Evolutionary conservation across 129 eudicot genomes (phyloP).

Genomic region (Tagetes patula): DNA sequence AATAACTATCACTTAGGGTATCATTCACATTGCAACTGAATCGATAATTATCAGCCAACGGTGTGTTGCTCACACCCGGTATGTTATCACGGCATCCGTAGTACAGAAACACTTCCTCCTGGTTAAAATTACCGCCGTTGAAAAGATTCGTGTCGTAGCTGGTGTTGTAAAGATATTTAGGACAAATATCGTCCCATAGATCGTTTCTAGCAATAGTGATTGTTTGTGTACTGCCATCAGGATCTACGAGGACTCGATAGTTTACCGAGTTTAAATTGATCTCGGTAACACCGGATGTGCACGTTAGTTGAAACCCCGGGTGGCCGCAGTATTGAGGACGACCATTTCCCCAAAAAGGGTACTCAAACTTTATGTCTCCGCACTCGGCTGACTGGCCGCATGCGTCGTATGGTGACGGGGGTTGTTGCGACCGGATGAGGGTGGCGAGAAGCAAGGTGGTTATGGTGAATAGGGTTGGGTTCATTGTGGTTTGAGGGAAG

Average conservation of each 20-base stretch:
- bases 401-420: constrained; percentile 21
- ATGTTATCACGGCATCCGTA: not conserved
- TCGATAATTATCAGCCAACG: not conserved
- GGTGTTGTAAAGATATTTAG: not conserved
- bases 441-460: not conserved
- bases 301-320: constrained; percentile 44
- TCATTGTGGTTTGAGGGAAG: no score
- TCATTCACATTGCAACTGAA: constrained; percentile 19
- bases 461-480: not conserved
- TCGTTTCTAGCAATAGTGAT: not conserved
- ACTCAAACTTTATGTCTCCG: constrained; percentile 23
- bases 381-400: constrained; percentile 34
- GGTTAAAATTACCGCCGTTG: not conserved
- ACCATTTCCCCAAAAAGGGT: constrained; percentile 51
- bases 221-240: not conserved
- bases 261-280: not conserved
- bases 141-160: not conserved
- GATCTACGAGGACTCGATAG: not conserved
- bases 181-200: not conserved
- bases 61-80: not conserved
- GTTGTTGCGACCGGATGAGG: constrained; percentile 4
- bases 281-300: not conserved
- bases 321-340: constrained; percentile 45
- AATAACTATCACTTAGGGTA: not conserved
- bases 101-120: not conserved